Evolutionary conservation across 2,329 filamentous ascomycete species (phyloP).

Genomic region (Ascocoryne sarcoides): DNA sequence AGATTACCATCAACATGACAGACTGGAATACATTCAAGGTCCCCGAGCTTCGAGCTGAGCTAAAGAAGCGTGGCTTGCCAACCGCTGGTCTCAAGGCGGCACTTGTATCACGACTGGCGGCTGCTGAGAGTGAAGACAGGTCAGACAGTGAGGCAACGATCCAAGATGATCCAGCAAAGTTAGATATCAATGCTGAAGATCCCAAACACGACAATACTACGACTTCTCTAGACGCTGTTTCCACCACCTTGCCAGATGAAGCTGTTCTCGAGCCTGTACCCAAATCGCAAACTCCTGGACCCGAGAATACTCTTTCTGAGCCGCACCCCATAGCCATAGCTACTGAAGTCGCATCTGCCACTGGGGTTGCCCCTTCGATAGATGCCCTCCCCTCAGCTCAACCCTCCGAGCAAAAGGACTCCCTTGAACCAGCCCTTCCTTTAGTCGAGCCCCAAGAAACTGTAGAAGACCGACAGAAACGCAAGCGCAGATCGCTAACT

Average conservation of each 20-base stretch:
- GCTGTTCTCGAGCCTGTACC: neutral
- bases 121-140: slow-evolving; percentile 32
- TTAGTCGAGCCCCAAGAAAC: slow-evolving; percentile 27
- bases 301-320: neutral
- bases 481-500: slow-evolving; percentile 58
- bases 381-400: slow-evolving; percentile 17
- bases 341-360: no score
- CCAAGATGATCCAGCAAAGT: slow-evolving; percentile 19
- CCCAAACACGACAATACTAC: no score
- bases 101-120: slow-evolving; percentile 55
- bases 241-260: slow-evolving; percentile 11
- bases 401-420: slow-evolving; percentile 8
- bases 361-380: slow-evolving; percentile 3
- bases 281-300: neutral
- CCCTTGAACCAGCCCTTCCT: slow-evolving; percentile 11
- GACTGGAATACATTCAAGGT: slow-evolving; percentile 59
- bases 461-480: slow-evolving; percentile 49
- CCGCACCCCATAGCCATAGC: neutral
- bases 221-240: slow-evolving; percentile 20
- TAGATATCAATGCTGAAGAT: no score
- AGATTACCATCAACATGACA: slow-evolving; percentile 31
- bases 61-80: slow-evolving; percentile 62
- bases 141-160: slow-evolving; percentile 26
- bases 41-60: slow-evolving; percentile 63
- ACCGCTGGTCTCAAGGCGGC: slow-evolving; percentile 64